Percentiles rank a stretch among this genome's conserved stretches.
Conservation (phyloP, 2,329 filamentous ascomycete genomes). For the Biscogniauxia sp. region DNA sequence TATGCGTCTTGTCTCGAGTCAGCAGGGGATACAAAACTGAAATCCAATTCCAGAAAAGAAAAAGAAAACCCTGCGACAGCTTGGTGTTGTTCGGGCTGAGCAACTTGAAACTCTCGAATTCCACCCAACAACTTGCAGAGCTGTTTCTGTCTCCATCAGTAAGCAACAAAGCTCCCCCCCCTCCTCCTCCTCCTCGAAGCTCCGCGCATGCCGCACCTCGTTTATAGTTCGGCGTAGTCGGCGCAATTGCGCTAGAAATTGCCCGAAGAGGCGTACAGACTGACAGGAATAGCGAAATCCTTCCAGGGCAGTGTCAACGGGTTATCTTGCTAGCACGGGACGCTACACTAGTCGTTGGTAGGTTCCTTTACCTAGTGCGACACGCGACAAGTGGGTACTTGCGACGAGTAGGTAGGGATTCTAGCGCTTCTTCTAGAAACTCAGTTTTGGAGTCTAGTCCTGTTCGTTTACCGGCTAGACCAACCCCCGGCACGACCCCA, state of each 20-base stretch:
- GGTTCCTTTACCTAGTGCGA: not conserved
- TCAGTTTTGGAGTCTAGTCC: not conserved
- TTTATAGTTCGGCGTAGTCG: not conserved
- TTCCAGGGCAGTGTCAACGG: not conserved
- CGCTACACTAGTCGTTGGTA: not conserved
- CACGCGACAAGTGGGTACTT: conserved; percentile 2
- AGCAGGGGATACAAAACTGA: not conserved
- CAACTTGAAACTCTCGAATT: not conserved
- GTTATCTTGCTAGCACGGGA: not conserved
- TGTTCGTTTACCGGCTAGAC: not conserved
- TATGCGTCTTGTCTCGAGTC: not conserved
- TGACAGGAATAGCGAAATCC: not conserved
- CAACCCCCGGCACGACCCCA: not conserved
- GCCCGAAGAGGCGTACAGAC: not conserved
- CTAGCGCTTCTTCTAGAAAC: not conserved
- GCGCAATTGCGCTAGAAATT: not conserved
- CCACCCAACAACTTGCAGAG: not conserved
- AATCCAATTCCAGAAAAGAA: not conserved
- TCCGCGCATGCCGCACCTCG: not conserved
- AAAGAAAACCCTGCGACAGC: not conserved
- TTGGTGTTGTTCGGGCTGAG: not conserved
- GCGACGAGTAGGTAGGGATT: not conserved
- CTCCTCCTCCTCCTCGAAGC: not conserved
- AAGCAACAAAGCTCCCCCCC: too few relatives aligned
- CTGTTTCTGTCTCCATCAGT: not conserved